These are phyloP conservation scores for Naganishia antarctica DNA, from an alignment of 768 basidiomycete species.

Conservation along the genomic window DNA sequence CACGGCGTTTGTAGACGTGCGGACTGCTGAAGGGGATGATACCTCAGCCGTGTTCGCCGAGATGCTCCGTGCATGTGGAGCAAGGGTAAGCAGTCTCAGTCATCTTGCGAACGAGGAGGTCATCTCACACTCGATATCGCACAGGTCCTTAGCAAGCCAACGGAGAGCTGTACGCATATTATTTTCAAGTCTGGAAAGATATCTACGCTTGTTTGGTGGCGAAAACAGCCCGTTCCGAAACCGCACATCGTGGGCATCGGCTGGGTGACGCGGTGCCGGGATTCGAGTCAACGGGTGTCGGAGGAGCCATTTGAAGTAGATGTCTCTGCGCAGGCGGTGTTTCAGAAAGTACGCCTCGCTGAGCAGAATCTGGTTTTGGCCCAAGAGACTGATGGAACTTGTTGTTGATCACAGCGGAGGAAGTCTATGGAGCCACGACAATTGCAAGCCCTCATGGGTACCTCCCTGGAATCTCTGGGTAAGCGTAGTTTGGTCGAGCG, in stretches of 20 bases:
- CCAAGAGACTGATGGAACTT: too few relatives aligned
- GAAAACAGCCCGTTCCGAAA: constrained; percentile 36
- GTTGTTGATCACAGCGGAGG: constrained; percentile 33
- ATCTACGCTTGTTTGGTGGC: constrained; percentile 45
- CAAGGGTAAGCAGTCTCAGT: constrained; percentile 39
- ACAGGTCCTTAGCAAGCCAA: constrained; percentile 44
- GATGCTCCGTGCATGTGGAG: constrained; percentile 45
- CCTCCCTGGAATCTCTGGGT: background rate
- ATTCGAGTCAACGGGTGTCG: constrained; percentile 37
- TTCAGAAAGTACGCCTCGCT: constrained; percentile 40
- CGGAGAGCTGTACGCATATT: constrained; percentile 47
- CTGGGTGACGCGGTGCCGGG: constrained; percentile 49
- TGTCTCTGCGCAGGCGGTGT: constrained; percentile 41
- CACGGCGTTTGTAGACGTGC: constrained; percentile 49
- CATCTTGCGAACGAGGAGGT: background rate
- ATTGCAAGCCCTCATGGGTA: constrained; percentile 21
- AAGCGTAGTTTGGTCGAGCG: constrained; percentile 8
- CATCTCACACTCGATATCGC: background rate
- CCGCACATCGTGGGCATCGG: constrained; percentile 47
- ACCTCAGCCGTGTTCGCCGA: constrained; percentile 42
- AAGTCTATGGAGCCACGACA: constrained; percentile 49
- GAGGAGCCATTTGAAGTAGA: constrained; percentile 40
- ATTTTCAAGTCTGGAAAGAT: constrained; percentile 49
- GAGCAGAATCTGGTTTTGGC: background rate
- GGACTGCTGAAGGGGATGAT: constrained; percentile 48